Conservation (phyloP, 2,329 filamentous ascomycete species). For the Phyllosticta capitalensis region DNA sequence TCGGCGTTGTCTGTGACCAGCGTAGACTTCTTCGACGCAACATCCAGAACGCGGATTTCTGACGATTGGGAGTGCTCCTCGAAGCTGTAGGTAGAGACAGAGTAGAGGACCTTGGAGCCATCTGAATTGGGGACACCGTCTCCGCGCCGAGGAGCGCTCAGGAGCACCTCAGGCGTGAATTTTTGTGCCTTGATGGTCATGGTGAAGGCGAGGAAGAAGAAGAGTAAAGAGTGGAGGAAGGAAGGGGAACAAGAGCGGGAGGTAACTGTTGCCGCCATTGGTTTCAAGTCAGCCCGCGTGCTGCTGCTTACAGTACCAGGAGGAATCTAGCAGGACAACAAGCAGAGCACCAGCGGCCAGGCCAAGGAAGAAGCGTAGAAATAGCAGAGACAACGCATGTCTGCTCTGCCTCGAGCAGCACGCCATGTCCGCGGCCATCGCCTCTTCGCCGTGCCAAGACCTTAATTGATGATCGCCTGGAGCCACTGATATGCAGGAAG, state of each 20-base stretch:
- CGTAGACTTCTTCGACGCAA: constrained; percentile 55
- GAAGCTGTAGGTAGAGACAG: constrained; percentile 71
- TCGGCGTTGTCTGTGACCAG: constrained; percentile 55
- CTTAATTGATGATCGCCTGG: background rate
- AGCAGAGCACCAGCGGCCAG: background rate
- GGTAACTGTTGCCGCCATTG: background rate
- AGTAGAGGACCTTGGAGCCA: constrained; percentile 57
- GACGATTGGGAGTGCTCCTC: constrained; percentile 57
- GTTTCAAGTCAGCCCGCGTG: background rate
- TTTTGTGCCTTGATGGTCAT: constrained; percentile 65
- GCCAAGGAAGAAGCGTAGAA: background rate
- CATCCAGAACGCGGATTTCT: constrained; percentile 63
- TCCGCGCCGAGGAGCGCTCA: constrained; percentile 66
- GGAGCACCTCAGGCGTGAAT: constrained; percentile 68
- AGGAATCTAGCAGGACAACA: background rate
- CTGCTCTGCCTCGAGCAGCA: background rate
- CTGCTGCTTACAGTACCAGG: background rate
- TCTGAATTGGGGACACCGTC: constrained; percentile 58
- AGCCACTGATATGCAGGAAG: background rate
- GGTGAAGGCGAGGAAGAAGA: constrained; percentile 16
- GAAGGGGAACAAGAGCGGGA: background rate
- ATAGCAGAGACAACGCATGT: background rate
- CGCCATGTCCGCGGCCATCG: background rate
- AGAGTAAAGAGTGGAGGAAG: background rate
- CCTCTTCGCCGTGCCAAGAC: background rate